A percentile compares a stretch with the other conserved stretches of the same genome.
Conservation (phyloP, 1,284 basidiomycete genomes). For the Gomphus sp. region DNA sequence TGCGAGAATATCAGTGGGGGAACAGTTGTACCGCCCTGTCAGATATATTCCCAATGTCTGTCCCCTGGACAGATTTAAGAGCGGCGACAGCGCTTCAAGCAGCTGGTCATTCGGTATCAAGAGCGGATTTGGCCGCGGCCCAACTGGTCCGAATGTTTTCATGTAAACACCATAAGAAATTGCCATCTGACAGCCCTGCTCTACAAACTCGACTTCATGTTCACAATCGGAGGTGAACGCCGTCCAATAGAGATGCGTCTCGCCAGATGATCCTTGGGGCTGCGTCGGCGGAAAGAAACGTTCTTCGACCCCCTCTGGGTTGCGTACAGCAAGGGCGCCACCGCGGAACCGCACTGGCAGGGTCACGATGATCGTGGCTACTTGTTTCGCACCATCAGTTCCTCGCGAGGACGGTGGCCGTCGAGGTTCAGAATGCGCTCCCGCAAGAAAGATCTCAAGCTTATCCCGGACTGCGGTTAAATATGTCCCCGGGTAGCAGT, state of each 20-base stretch:
- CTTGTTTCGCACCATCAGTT: slow-evolving; percentile 44
- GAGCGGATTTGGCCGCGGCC: slow-evolving; percentile 44
- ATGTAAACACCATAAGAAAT: slow-evolving; percentile 64
- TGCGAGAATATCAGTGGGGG: slow-evolving; percentile 55
- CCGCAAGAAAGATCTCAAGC: slow-evolving; percentile 56
- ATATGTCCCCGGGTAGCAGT: slow-evolving; percentile 56
- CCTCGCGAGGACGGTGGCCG: slow-evolving; percentile 31
- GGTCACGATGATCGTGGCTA: slow-evolving; percentile 63
- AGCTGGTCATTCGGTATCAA: slow-evolving; percentile 64
- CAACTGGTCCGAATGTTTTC: slow-evolving; percentile 53
- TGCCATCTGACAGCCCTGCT: slow-evolving; percentile 57
- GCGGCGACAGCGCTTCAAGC: slow-evolving; percentile 57
- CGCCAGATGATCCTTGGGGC: slow-evolving; percentile 41
- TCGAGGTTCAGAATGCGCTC: slow-evolving; percentile 49
- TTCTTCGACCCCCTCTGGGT: slow-evolving; percentile 38
- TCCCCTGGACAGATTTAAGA: slow-evolving; percentile 61
- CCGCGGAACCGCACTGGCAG: slow-evolving; percentile 66
- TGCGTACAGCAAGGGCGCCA: slow-evolving; percentile 49
- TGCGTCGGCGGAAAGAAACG: slow-evolving; percentile 32
- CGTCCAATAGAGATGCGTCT: slow-evolving; percentile 56
- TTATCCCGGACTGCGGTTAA: slow-evolving; percentile 58
- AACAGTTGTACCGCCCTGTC: slow-evolving; percentile 50
- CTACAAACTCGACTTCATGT: slow-evolving; percentile 60
- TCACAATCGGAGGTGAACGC: slow-evolving; percentile 66
- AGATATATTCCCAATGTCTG: slow-evolving; percentile 64